phyloP scores from a whole-genome alignment of 2,329 filamentous ascomycete genomes.

The Sclerotinia glacialis region DNA sequence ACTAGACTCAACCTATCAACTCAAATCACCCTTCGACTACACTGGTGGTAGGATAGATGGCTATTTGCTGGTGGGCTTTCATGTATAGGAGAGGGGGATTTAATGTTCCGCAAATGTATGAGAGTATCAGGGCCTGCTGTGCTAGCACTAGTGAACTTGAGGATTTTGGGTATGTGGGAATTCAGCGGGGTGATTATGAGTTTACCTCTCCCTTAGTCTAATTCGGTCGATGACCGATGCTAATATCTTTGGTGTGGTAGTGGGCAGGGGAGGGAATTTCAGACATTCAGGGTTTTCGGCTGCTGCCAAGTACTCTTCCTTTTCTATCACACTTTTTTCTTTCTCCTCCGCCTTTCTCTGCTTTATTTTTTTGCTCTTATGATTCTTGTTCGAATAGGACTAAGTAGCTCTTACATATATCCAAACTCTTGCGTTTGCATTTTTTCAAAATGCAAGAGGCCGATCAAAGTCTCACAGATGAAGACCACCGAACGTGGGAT shows the following conservation, averaged over 20 bases:
- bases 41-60: constrained; percentile 29
- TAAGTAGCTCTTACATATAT: too few relatives aligned
- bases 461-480: too few relatives aligned
- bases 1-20: too few relatives aligned
- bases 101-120: constrained; percentile 32
- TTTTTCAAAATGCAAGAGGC: too few relatives aligned
- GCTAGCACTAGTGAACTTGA: constrained; percentile 28
- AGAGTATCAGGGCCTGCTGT: constrained; percentile 29
- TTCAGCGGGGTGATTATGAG: constrained; percentile 30
- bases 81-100: constrained; percentile 29
- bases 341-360: background rate
- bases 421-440: too few relatives aligned
- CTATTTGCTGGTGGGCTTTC: constrained; percentile 30
- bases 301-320: constrained; percentile 13
- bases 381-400: too few relatives aligned
- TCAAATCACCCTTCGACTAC: too few relatives aligned
- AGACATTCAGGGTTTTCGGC: constrained; percentile 28
- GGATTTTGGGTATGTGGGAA: constrained; percentile 24
- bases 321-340: background rate
- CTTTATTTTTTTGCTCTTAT: background rate
- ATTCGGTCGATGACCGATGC: background rate
- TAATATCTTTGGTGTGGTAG: constrained; percentile 1
- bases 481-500: too few relatives aligned
- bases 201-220: background rate
- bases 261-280: constrained; percentile 29